phyloP scores from a whole-genome alignment of 2,329 filamentous ascomycete species.

The Shiraia sp. region DNA sequence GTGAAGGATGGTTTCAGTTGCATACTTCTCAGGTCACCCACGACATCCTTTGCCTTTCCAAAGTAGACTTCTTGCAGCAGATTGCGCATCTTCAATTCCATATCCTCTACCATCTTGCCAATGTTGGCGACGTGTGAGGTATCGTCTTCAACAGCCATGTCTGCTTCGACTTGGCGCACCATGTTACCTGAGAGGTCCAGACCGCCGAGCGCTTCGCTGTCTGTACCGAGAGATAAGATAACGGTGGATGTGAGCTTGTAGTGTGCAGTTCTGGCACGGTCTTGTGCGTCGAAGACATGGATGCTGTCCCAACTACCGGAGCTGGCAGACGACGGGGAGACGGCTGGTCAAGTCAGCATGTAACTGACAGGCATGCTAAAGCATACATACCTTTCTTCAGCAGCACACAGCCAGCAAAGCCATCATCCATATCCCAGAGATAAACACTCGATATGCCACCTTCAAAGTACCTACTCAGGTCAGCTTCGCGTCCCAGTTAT shows the following conservation, averaged over 20 bases:
- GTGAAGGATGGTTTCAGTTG: constrained; percentile 7
- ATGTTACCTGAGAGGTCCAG: constrained; percentile 97
- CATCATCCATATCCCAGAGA: constrained; percentile 97
- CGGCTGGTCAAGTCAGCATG: constrained; percentile 56
- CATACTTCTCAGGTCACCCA: constrained; percentile 87
- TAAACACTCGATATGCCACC: constrained; percentile 95
- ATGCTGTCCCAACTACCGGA: constrained; percentile 96
- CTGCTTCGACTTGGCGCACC: constrained; percentile 93
- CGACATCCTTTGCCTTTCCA: constrained; percentile 98
- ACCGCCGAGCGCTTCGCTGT: constrained; percentile 70
- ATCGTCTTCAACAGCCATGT: constrained; percentile 86
- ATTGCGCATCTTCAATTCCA: constrained; percentile 99
- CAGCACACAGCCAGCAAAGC: constrained; percentile 93
- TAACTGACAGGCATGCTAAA: not conserved
- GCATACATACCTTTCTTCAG: constrained; percentile 80
- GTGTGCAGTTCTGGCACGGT: constrained; percentile 87
- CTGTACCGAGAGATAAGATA: constrained; percentile 81
- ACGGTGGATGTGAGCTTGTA: constrained; percentile 98
- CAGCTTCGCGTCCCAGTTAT: constrained; percentile 16
- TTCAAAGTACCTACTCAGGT: constrained; percentile 73
- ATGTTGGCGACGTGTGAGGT: constrained; percentile 95
- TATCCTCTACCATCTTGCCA: constrained; percentile 89
- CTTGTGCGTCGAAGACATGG: constrained; percentile 96
- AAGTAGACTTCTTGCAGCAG: constrained; percentile 98
- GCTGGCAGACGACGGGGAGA: constrained; percentile 65